A percentile compares a stretch with the other conserved stretches of the same genome.
These are phyloP conservation scores for Hura crepitans DNA, from an alignment of 441 rosid species.

Conservation along the genomic window DNA sequence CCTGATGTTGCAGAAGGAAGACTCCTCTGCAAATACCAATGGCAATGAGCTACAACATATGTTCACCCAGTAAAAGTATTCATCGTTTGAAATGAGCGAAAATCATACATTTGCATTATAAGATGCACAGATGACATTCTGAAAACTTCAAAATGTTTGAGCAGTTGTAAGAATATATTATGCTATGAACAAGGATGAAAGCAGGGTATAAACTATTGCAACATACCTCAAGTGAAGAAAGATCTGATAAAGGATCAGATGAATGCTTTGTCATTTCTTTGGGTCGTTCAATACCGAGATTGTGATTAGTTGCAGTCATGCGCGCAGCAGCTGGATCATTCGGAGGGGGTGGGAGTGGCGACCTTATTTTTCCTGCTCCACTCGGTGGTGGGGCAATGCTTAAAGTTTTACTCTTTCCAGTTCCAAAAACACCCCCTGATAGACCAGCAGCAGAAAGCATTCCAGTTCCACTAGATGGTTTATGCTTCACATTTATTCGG, in stretches of 20 bases:
- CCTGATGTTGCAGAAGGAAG: slow-evolving; percentile 63
- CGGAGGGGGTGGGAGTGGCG: slow-evolving; percentile 93
- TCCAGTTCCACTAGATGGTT: slow-evolving; percentile 77
- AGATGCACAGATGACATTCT: background rate
- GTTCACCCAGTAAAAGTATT: background rate
- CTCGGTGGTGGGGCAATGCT: slow-evolving; percentile 80
- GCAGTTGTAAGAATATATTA: background rate
- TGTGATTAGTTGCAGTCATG: slow-evolving; percentile 38
- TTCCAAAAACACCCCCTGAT: slow-evolving; percentile 49
- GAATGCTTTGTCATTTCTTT: slow-evolving; percentile 38
- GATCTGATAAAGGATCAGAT: slow-evolving; percentile 58
- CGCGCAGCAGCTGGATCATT: slow-evolving; percentile 71
- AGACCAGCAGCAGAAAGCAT: slow-evolving; percentile 94
- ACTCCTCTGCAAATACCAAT: slow-evolving; percentile 54
- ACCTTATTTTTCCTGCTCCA: slow-evolving; percentile 51
- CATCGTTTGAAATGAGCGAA: background rate
- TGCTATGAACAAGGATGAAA: background rate
- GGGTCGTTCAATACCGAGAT: slow-evolving; percentile 22
- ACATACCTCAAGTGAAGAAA: slow-evolving; percentile 74
- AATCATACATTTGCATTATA: background rate
- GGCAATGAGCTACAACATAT: background rate
- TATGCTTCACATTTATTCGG: slow-evolving; percentile 86
- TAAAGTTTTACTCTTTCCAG: slow-evolving; percentile 54
- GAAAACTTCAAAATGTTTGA: background rate
- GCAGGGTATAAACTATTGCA: background rate